Percentiles rank a stretch among this genome's conserved stretches.
phyloP scores from a whole-genome alignment of 257 asterid species.

The Solanum pimpinellifolium region DNA sequence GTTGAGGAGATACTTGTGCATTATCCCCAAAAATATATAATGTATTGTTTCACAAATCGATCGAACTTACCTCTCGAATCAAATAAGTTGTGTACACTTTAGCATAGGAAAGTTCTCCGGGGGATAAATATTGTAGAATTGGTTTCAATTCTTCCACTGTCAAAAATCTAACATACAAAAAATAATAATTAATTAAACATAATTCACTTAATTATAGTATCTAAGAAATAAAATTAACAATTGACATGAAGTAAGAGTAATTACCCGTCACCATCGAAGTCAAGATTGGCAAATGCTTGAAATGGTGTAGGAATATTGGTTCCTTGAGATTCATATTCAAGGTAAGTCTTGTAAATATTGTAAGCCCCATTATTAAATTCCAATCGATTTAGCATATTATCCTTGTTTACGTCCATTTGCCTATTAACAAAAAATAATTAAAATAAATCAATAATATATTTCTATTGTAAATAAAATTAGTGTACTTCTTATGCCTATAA shows the following conservation, averaged over 20 bases:
- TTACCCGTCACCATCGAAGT: slow-evolving; percentile 17
- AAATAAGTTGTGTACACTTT: slow-evolving; percentile 9
- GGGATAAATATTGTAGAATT: slow-evolving; percentile 7
- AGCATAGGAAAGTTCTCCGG: slow-evolving; percentile 21
- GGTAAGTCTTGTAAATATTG: slow-evolving; percentile 5
- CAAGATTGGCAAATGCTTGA: slow-evolving; percentile 13
- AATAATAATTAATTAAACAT: neutral
- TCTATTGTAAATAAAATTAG: too few species aligned
- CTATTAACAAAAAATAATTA: neutral
- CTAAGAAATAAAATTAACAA: neutral
- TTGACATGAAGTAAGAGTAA: neutral
- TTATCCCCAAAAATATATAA: neutral
- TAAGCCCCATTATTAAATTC: slow-evolving; percentile 22
- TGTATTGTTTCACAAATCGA: neutral
- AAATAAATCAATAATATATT: too few species aligned
- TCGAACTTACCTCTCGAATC: slow-evolving; percentile 6
- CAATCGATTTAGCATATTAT: slow-evolving; percentile 7
- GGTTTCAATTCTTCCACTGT: slow-evolving; percentile 26
- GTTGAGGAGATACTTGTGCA: too few species aligned
- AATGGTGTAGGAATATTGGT: neutral
- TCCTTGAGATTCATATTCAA: slow-evolving; percentile 7
- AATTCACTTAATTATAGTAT: neutral
- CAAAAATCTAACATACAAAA: slow-evolving; percentile 8
- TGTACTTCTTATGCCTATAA: too few species aligned
- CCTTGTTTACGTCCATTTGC: slow-evolving; percentile 11